These are phyloP conservation scores for Colletotrichum tropicicola DNA, from an alignment of 2,329 filamentous ascomycete species.

Conservation along the genomic window DNA sequence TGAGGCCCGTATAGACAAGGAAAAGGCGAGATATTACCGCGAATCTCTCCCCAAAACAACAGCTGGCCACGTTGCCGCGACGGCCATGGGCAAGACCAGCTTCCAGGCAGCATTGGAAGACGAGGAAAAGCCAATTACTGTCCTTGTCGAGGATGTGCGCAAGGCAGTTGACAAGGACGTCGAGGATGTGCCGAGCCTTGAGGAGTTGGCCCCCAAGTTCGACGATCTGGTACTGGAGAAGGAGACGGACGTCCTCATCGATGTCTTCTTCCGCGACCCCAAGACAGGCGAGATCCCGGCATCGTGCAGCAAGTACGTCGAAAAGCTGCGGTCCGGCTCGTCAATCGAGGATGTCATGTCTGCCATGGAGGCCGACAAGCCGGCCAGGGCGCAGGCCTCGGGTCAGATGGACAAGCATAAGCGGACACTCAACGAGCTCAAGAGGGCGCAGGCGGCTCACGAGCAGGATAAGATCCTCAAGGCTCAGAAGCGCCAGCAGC, in stretches of 20 bases:
- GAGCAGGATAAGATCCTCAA: constrained; percentile 53
- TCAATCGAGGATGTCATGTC: constrained; percentile 40
- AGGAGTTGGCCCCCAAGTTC: constrained; percentile 23
- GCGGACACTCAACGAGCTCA: constrained; percentile 54
- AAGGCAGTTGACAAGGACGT: constrained; percentile 11
- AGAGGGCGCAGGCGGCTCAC: constrained; percentile 55
- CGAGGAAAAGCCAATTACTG: constrained; percentile 1
- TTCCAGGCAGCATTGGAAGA: constrained; percentile 21
- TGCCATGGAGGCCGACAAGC: constrained; percentile 42
- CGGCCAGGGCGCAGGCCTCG: constrained; percentile 35
- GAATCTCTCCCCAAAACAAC: constrained; percentile 37
- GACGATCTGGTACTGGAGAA: constrained; percentile 20
- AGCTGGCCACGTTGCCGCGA: constrained; percentile 14
- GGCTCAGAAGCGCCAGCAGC: constrained; percentile 42
- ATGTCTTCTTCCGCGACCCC: constrained; percentile 45
- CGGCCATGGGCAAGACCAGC: constrained; percentile 21
- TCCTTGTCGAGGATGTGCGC: constrained; percentile 8
- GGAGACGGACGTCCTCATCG: constrained; percentile 19
- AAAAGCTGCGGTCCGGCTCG: constrained; percentile 42
- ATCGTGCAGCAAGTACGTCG: constrained; percentile 48
- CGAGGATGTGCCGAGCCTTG: not conserved
- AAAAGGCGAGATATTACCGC: constrained; percentile 64
- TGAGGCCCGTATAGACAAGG: constrained; percentile 58
- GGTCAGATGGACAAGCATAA: constrained; percentile 47
- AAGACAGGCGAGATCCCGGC: constrained; percentile 40